These are phyloP conservation scores for Trichoderma aggressivum DNA, from an alignment of 2,329 filamentous ascomycete genomes.

Conservation along the genomic window DNA sequence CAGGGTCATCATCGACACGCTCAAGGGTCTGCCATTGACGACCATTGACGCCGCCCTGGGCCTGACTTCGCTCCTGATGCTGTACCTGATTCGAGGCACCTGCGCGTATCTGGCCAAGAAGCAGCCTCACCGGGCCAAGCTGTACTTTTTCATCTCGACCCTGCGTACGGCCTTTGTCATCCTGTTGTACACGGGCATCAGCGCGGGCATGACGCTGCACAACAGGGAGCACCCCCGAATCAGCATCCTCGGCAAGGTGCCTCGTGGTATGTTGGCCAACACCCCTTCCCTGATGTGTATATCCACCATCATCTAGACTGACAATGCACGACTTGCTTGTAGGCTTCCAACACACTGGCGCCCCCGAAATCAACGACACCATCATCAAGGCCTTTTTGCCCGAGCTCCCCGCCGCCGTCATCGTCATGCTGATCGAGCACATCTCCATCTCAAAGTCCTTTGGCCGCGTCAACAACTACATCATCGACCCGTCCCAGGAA, in stretches of 20 bases:
- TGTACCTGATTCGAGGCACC: slow-evolving; percentile 62
- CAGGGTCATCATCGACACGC: slow-evolving; percentile 48
- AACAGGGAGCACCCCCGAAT: slow-evolving; percentile 56
- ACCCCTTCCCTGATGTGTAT: background rate
- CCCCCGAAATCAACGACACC: slow-evolving; percentile 56
- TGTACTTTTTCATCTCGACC: slow-evolving; percentile 75
- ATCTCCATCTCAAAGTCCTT: slow-evolving; percentile 83
- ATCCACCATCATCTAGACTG: background rate
- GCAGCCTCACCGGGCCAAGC: slow-evolving; percentile 62
- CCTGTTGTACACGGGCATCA: slow-evolving; percentile 74
- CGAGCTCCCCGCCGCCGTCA: slow-evolving; percentile 69
- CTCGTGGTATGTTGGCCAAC: slow-evolving; percentile 51
- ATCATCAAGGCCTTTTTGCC: slow-evolving; percentile 62
- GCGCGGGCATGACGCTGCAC: slow-evolving; percentile 65
- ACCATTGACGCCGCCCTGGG: slow-evolving; percentile 71
- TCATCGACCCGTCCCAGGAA: slow-evolving; percentile 76
- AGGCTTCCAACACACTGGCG: slow-evolving; percentile 69
- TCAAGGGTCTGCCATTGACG: slow-evolving; percentile 45
- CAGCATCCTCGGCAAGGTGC: slow-evolving; percentile 64
- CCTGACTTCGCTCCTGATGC: slow-evolving; percentile 62
- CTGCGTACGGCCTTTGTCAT: slow-evolving; percentile 79
- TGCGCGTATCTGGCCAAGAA: slow-evolving; percentile 65
- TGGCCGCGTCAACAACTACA: slow-evolving; percentile 76
- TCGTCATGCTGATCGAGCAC: slow-evolving; percentile 76
- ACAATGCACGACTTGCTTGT: background rate